Evolutionary conservation across 176 grass and related monocot genomes (phyloP).

Genomic region (Miscanthus lutarioriparius): DNA sequence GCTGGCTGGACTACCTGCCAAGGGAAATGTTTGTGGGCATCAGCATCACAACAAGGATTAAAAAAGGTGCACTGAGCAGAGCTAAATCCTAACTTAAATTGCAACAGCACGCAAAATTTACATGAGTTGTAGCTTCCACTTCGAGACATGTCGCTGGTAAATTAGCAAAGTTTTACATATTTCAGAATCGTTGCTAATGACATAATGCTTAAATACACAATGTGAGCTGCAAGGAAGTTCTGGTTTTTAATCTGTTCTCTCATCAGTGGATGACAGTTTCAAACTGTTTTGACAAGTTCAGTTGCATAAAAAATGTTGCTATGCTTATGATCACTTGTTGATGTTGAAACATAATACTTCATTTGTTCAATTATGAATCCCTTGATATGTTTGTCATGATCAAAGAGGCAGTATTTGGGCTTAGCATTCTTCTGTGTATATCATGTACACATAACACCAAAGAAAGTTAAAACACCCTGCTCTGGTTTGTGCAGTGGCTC

Average conservation of each 20-base stretch:
- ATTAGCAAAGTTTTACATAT: not conserved
- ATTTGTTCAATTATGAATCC: not conserved
- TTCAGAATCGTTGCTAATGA: not conserved
- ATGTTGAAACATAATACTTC: not conserved
- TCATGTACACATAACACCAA: not conserved
- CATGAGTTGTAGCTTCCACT: not conserved
- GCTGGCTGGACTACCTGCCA: not conserved
- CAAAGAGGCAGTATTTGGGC: not conserved
- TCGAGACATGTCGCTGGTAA: not conserved
- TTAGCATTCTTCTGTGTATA: not conserved
- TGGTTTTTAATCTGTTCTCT: not conserved
- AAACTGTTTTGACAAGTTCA: not conserved
- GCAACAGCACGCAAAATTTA: not conserved
- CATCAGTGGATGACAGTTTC: not conserved
- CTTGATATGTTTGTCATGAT: not conserved
- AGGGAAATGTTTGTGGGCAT: not conserved
- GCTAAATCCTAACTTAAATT: not conserved
- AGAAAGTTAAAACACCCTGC: not conserved
- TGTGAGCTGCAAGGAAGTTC: not conserved
- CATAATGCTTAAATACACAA: not conserved
- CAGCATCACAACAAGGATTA: not conserved
- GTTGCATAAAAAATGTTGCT: not conserved
- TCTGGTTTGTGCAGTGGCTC: constrained; percentile 1
- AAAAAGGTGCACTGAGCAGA: not conserved
- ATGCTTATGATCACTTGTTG: not conserved